Evolutionary conservation across 805 yeast genomes (phyloP).

Genomic region (Wickerhamiella bombiphila): DNA sequence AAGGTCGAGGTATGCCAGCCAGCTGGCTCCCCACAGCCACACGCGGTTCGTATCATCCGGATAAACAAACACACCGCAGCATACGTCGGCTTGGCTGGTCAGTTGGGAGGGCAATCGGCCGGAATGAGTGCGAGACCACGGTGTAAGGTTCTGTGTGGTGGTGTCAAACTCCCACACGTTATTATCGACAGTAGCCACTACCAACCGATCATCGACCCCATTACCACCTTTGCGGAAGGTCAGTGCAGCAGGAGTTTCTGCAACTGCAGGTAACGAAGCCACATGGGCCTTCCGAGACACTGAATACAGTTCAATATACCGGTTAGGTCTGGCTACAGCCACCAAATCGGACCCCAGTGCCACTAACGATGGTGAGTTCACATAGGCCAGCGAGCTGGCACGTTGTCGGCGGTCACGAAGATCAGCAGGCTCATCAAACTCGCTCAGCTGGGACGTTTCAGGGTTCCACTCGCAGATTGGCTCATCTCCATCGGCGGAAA

Average conservation of each 20-base stretch:
- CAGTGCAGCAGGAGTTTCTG: slow-evolving; percentile 46
- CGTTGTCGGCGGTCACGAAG: slow-evolving; percentile 3
- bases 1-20: slow-evolving; percentile 67
- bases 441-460: slow-evolving; percentile 1
- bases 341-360: slow-evolving; percentile 32
- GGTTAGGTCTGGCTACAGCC: slow-evolving; percentile 50
- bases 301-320: slow-evolving; percentile 42
- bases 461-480: slow-evolving; percentile 15
- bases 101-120: slow-evolving; percentile 60
- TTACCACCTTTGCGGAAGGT: slow-evolving; percentile 29
- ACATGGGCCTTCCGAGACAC: slow-evolving; percentile 19
- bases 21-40: slow-evolving; percentile 81
- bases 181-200: slow-evolving; percentile 60
- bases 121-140: slow-evolving; percentile 69
- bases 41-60: slow-evolving; percentile 29
- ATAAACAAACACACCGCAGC: slow-evolving; percentile 55
- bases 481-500: slow-evolving; percentile 18
- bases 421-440: slow-evolving; percentile 6
- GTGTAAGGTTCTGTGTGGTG: slow-evolving; percentile 29
- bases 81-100: slow-evolving; percentile 42
- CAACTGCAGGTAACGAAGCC: slow-evolving; percentile 39
- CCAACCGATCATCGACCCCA: slow-evolving; percentile 33
- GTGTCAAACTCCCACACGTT: slow-evolving; percentile 55
- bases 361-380: slow-evolving; percentile 17
- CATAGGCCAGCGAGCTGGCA: slow-evolving; percentile 27